phyloP scores from a whole-genome alignment of 345 rosid genomes.

The Salix udensis region DNA sequence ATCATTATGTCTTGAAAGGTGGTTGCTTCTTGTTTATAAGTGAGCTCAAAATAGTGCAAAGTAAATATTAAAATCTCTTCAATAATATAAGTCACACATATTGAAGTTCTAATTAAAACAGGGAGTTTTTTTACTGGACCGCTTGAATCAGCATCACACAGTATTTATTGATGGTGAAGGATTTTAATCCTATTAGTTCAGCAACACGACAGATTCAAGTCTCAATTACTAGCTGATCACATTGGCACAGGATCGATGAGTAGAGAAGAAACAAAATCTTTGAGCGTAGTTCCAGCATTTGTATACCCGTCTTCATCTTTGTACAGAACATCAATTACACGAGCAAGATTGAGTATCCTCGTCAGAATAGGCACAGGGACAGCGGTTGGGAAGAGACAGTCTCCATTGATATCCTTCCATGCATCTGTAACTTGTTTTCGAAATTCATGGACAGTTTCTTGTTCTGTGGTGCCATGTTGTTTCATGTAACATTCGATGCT shows the following conservation, averaged over 20 bases:
- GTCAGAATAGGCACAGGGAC: constrained; percentile 19
- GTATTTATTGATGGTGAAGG: too few relatives aligned
- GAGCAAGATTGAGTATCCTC: constrained; percentile 21
- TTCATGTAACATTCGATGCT: constrained; percentile 36
- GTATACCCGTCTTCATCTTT: constrained; percentile 26
- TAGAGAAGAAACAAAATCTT: neutral
- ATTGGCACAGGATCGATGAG: neutral
- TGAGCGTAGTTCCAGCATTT: neutral
- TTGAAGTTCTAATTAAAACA: too few relatives aligned
- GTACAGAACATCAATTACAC: constrained; percentile 24
- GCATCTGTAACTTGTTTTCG: constrained; percentile 10
- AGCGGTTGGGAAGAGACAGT: constrained; percentile 7
- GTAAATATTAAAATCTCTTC: too few relatives aligned
- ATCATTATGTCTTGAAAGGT: too few relatives aligned
- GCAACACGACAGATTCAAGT: too few relatives aligned
- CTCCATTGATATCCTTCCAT: constrained; percentile 41
- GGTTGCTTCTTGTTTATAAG: too few relatives aligned
- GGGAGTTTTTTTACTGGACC: rapidly evolving
- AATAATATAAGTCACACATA: too few relatives aligned
- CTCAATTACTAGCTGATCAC: neutral
- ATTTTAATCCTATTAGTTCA: too few relatives aligned
- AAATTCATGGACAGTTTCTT: constrained; percentile 19
- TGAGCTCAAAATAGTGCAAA: too few relatives aligned
- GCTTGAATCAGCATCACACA: too few relatives aligned
- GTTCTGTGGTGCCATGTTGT: constrained; percentile 16